These are phyloP conservation scores for Tardiomyces depauwii DNA, from an alignment of 1,139 yeast genomes.

Conservation along the genomic window DNA sequence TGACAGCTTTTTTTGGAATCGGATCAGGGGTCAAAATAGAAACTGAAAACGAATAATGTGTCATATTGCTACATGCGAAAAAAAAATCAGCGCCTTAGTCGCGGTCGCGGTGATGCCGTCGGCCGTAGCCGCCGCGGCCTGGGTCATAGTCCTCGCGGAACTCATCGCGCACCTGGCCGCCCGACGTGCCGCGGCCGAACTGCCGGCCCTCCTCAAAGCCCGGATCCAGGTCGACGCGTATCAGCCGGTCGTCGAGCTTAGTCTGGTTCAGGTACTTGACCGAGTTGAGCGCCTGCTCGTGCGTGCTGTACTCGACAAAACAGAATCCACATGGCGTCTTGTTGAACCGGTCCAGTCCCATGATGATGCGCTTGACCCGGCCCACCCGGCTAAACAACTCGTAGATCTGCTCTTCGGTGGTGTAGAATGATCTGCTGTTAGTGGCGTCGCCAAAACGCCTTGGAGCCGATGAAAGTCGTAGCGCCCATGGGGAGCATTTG, in stretches of 20 bases:
- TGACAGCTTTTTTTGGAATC: no score
- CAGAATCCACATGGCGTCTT: slow-evolving; percentile 95
- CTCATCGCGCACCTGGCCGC: slow-evolving; percentile 72
- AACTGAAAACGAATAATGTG: no score
- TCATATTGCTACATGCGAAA: no score
- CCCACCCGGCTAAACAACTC: slow-evolving; percentile 67
- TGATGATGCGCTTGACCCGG: slow-evolving; percentile 60
- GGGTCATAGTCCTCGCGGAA: slow-evolving; percentile 44
- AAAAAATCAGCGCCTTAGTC: no score
- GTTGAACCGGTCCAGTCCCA: slow-evolving; percentile 87
- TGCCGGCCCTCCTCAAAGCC: slow-evolving; percentile 93
- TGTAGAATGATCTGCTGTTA: slow-evolving; percentile 45
- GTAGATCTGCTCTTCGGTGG: slow-evolving; percentile 87
- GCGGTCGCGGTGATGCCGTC: slow-evolving; percentile 1
- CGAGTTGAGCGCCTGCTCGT: slow-evolving; percentile 66
- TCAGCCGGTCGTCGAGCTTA: slow-evolving; percentile 64
- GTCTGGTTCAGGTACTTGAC: slow-evolving; percentile 73
- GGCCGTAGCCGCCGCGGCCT: slow-evolving; percentile 44
- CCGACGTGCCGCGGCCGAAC: slow-evolving; percentile 82
- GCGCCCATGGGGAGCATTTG: no score
- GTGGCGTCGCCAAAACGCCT: no score
- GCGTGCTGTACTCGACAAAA: slow-evolving; percentile 63
- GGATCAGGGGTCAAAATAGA: no score
- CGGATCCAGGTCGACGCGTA: slow-evolving; percentile 85
- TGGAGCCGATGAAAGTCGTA: no score